Evolutionary conservation across 441 rosid genomes (phyloP).

Genomic region (Arabidopsis lyrata): DNA sequence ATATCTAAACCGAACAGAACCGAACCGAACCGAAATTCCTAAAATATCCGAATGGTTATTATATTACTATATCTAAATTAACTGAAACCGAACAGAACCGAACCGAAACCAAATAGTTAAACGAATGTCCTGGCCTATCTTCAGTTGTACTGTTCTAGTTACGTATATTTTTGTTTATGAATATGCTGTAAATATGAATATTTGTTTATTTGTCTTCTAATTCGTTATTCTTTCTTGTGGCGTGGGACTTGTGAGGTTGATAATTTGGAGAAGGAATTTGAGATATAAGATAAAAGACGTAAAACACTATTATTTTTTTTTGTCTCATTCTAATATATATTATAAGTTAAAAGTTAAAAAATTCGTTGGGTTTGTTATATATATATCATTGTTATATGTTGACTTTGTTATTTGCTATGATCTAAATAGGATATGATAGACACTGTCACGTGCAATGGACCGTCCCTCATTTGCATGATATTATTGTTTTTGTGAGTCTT

Average conservation of each 20-base stretch:
- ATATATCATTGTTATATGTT: conserved; percentile 37
- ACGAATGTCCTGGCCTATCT: too few species aligned
- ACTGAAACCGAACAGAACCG: too few species aligned
- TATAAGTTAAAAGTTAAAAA: neutral
- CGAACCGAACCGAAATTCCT: too few species aligned
- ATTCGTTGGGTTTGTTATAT: conserved; percentile 20
- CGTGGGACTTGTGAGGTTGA: neutral
- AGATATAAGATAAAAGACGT: neutral
- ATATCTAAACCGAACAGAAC: too few species aligned
- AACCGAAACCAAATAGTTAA: too few species aligned
- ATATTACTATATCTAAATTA: too few species aligned
- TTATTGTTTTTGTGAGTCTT: conserved; percentile 4
- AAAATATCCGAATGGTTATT: too few species aligned
- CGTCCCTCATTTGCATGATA: conserved; percentile 30
- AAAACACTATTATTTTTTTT: neutral
- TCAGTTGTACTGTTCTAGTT: neutral
- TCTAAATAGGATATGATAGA: neutral
- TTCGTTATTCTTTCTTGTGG: neutral
- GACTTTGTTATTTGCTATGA: conserved; percentile 32
- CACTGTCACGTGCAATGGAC: conserved; percentile 40
- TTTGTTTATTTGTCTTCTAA: neutral
- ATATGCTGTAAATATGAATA: neutral
- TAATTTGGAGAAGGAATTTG: neutral
- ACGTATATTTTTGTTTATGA: neutral
- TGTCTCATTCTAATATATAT: neutral